Conservation (phyloP, 768 basidiomycete species). For the Termitomyces titanicus region DNA sequence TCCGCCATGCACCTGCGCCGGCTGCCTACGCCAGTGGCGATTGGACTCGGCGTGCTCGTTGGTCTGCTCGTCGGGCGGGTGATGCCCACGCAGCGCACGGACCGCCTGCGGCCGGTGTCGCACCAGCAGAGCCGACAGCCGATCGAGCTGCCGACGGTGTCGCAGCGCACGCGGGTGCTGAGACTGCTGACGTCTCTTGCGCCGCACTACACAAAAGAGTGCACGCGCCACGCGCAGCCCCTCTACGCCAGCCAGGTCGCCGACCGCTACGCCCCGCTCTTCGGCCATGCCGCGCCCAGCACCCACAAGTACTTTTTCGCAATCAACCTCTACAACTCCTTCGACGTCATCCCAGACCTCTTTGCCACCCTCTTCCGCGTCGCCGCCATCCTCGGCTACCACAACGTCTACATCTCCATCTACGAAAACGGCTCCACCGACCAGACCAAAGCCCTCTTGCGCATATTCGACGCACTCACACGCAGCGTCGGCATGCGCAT, state of each 20-base stretch:
- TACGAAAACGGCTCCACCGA: constrained; percentile 99
- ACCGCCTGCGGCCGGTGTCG: constrained; percentile 28
- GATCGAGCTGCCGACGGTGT: constrained; percentile 71
- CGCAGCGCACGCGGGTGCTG: constrained; percentile 83
- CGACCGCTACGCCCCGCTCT: constrained; percentile 80
- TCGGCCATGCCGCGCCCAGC: constrained; percentile 41
- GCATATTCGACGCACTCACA: constrained; percentile 92
- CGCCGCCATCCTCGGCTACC: constrained; percentile 88
- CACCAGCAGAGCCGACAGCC: constrained; percentile 57
- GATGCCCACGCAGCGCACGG: no score
- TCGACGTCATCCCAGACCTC: constrained; percentile 96
- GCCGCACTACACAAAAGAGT: constrained; percentile 91
- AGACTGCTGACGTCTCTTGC: constrained; percentile 84
- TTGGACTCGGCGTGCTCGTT: constrained; percentile 58
- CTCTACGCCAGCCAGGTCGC: constrained; percentile 81
- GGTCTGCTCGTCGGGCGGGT: constrained; percentile 59
- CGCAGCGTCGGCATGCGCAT: constrained; percentile 88
- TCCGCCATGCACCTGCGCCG: constrained; percentile 22
- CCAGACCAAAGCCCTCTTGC: constrained; percentile 95
- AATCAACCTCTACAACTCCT: constrained; percentile 99
- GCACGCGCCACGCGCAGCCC: constrained; percentile 80
- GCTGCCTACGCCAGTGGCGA: constrained; percentile 50
- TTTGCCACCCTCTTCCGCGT: constrained; percentile 96
- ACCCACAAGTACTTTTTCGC: constrained; percentile 99
- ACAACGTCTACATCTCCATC: constrained; percentile 97